Evolutionary conservation across 495 filamentous ascomycete species (phyloP), one percentile per base, ranked within the genome.

Genomic region (Bacidia gigantensis): DNA sequence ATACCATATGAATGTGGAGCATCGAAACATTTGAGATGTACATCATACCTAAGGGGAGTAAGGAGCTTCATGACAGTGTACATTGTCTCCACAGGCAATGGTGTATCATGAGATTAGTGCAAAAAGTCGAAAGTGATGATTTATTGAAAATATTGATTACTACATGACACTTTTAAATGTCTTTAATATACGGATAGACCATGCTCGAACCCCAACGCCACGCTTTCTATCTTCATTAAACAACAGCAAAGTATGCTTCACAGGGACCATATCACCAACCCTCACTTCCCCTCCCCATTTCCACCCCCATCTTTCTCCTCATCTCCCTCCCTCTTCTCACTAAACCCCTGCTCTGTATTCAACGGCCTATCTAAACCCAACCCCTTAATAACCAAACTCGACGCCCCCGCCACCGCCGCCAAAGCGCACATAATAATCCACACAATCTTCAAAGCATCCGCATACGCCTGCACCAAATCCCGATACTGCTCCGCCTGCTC

Each of bases 341-440:
- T 53, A 53, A 79, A 66, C 35, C 68, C 68, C 44, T 72, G 68
- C 46, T 75, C 67, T 45, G 70, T 67, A 17, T 57, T 62, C 64
- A 80, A 63, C 26, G 69, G 74, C 44, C 69, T 66, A 63, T 77
- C 69, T 46, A 79, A 58, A 56, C 74, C 78, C 62, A 79, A 71
- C 9, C 70, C 69, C 61, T 75, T 60, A 11, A 73, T 78, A 20
- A 65, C 67, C 2, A 75, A 51, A 60, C 75, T 81, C 18, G 69
- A 46, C 32, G 74, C 12, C 56, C 77, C 52, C 0, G 71, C 78
- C 1, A 77, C 65, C 0, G 60, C 74, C 0, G 67, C 66, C 12
- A 82, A 64, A 0, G 62, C 78, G 57, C 79, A 75, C 53, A 77
- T 71, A 1, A 71, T 64, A 5, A 65, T 60, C 79, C 79, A 84